Evolutionary conservation across 2,329 filamentous ascomycete species (phyloP), one percentile per base, ranked within the genome.

Genomic region (Aspergillus fumigatiaffinis): DNA sequence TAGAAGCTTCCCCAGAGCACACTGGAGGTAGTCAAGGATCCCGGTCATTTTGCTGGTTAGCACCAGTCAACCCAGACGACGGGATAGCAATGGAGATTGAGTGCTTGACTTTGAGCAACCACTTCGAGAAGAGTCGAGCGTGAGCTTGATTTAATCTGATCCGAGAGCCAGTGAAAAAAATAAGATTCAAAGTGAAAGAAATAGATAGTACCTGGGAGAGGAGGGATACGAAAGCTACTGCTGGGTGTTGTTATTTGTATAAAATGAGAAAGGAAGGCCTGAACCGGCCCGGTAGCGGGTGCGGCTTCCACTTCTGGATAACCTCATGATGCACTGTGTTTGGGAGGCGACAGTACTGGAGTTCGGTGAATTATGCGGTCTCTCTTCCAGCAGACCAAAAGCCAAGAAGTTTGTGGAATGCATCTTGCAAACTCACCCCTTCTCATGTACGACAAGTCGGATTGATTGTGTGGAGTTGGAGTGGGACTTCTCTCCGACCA

Each of bases 211-310:
- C 29, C 35, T 20, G 50, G 21, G 32, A 57, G 41, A 20, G 29
- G 38, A 53, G 26, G 38, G 28, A 41, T 50, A 54, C 38, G 28
- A 55, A 21, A 14, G n/a, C 5, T 47, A 14, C 41, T 12, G 32
- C 14, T 17, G 32, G 12, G 23, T 29, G n/a, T 44, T 52, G 50
- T 50, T 52, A 8, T 20, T 23, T 20, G 42, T 32, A 41, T 52
- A 29, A 44, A 51, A 51, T 29, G 51, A 55, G 49, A 26, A 47
- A 54, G 51, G 48, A 28, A 21, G 49, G 51, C 63, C 63, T 56
- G 50, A 23, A 59, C 58, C 65, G 63, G 66, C 29, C 63, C 67
- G 64, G 55, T 54, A 64, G 54, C 65, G 63, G 66, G 35, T 60
- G 25, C 57, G 4, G 46, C 48, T 51, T 52, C 25, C 38, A 23